Percentiles rank a stretch among this genome's conserved stretches.
Evolutionary conservation across 208 protist genomes (phyloP).

Genomic region (Acanthamoeba triangularis): DNA sequence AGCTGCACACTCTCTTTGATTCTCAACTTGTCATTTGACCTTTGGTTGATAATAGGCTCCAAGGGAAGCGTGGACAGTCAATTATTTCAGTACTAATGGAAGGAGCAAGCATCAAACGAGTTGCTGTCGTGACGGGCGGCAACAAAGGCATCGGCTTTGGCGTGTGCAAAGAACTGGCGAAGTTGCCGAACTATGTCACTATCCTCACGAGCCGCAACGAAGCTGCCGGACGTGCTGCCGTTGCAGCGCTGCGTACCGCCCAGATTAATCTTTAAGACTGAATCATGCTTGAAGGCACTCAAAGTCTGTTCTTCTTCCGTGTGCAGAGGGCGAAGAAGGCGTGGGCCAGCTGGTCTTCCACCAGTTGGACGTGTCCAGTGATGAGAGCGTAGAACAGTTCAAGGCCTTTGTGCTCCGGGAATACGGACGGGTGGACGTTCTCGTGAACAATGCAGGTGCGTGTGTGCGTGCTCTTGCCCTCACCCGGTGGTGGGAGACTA

Average conservation of each 20-base stretch:
- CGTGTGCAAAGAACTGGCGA: conserved; percentile 18
- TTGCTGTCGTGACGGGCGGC: conserved; percentile 19
- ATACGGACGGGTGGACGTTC: conserved; percentile 9
- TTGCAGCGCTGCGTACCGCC: background rate
- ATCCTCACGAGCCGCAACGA: conserved; percentile 17
- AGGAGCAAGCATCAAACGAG: background rate
- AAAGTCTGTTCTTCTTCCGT: background rate
- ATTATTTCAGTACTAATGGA: background rate
- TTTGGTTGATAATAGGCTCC: background rate
- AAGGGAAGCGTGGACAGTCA: no score
- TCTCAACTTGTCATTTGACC: no score
- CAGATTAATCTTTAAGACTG: background rate
- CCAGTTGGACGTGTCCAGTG: conserved; percentile 16
- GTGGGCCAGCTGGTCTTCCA: background rate
- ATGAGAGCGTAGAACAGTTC: conserved; percentile 16
- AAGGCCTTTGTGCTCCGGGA: background rate
- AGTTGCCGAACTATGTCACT: background rate
- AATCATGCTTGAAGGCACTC: background rate
- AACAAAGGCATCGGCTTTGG: conserved; percentile 39
- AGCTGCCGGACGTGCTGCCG: background rate
- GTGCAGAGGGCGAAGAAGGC: background rate
- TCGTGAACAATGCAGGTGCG: conserved; percentile 10
- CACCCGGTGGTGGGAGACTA: background rate
- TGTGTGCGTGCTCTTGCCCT: no score
- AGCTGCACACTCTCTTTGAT: background rate